Evolutionary conservation across 2,329 filamentous ascomycete species (phyloP).

Genomic region (Pseudodiploospora longispora): DNA sequence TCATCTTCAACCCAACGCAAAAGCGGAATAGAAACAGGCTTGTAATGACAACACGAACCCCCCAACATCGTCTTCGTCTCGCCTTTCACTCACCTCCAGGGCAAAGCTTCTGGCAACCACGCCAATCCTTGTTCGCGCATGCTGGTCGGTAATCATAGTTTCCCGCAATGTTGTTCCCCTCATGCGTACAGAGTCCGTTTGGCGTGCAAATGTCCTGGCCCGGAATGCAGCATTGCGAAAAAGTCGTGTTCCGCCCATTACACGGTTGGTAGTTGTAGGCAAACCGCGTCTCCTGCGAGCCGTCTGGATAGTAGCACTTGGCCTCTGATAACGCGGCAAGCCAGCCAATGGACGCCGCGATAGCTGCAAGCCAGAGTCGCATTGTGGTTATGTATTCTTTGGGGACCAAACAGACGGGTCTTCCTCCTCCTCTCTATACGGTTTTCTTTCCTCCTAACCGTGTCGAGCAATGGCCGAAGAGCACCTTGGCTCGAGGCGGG

Average conservation of each 20-base stretch:
- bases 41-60: too few species aligned
- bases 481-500: too few species aligned
- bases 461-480: too few species aligned
- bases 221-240: constrained; percentile 1
- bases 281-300: background rate
- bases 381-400: too few species aligned
- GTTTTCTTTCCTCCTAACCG: too few species aligned
- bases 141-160: constrained; percentile 1
- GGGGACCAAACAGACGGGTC: too few species aligned
- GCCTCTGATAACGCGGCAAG: too few species aligned
- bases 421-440: too few species aligned
- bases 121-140: constrained; percentile 3
- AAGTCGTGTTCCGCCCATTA: background rate
- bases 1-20: too few species aligned
- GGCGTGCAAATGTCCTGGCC: constrained; percentile 1
- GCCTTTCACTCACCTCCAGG: constrained; percentile 1
- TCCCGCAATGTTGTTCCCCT: background rate
- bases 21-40: too few species aligned
- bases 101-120: constrained; percentile 1
- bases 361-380: too few species aligned
- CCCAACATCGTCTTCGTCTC: background rate
- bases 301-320: constrained; percentile 1
- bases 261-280: constrained; percentile 1
- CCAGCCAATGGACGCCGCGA: too few species aligned
- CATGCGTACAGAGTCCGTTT: background rate